phyloP scores from a whole-genome alignment of 345 rosid genomes.

The Citrus trifoliata region DNA sequence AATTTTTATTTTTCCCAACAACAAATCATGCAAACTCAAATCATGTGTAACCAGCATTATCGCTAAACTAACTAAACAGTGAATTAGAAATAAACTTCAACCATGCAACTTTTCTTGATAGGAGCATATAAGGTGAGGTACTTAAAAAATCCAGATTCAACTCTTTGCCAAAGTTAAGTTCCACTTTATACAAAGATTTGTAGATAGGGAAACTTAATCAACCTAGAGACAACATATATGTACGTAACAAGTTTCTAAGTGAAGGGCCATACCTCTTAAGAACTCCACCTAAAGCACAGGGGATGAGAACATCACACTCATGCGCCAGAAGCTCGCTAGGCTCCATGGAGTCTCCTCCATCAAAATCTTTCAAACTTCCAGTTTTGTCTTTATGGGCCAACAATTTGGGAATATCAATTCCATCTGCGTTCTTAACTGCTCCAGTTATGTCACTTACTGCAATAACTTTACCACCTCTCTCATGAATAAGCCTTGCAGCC shows the following conservation, averaged over 20 bases:
- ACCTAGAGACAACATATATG: background rate
- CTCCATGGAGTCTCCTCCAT: constrained; percentile 72
- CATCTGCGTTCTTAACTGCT: constrained; percentile 79
- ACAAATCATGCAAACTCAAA: background rate
- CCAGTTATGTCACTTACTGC: constrained; percentile 95
- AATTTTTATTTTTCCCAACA: background rate
- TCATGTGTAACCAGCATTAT: background rate
- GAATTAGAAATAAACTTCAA: background rate
- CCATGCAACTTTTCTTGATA: background rate
- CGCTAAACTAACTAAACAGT: background rate
- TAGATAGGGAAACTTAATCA: background rate
- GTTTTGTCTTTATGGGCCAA: constrained; percentile 57
- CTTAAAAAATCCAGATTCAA: background rate
- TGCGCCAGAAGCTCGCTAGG: constrained; percentile 63
- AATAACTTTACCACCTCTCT: constrained; percentile 88
- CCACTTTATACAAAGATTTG: background rate
- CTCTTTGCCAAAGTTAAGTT: background rate
- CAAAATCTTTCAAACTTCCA: constrained; percentile 60
- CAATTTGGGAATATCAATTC: constrained; percentile 65
- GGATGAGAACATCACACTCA: constrained; percentile 97
- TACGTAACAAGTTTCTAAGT: background rate
- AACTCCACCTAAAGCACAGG: constrained; percentile 97
- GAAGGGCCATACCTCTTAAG: constrained; percentile 56
- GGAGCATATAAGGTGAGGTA: background rate
- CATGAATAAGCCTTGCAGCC: constrained; percentile 84